Base-by-base conservation (phyloP, 208 protist species). In the Vickermania ingenoplastis region DNA sequence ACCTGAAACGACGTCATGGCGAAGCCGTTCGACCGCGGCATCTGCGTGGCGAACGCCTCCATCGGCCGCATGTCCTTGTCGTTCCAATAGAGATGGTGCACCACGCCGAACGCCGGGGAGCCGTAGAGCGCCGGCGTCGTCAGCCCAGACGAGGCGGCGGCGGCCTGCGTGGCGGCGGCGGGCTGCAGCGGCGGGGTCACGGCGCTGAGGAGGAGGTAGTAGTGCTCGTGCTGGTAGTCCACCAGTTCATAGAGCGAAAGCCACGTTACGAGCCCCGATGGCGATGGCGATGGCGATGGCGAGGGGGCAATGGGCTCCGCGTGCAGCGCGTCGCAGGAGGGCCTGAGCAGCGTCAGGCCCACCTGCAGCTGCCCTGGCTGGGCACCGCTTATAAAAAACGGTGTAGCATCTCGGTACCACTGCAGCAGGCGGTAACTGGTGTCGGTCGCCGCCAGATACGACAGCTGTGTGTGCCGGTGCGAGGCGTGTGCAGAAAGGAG, bases 41-140 rank as follows among this genome's bases (percentile, higher is more conserved):
- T 24, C 58, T 90, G 86, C 13, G 67, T 66, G 11, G 52, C 61
- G 31, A 67, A 62, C 4, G 65, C 68, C 63, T 60, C 81, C 26
- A 77, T 68, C n/a, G 61, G 41, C 11, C 54, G 61, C 80, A 83
- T 84, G 65, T 69, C 57, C 27, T 75, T 73, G 62, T 92, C 81
- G 41, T 79, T 71, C 79, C 77, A 89, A 7, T 63, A 55, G 56
- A 86, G 65, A 31, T 73, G 71, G 52, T 91, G 79, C 13, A 81
- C 77, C 0, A 78, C 63, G 21, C 71, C 75, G 14, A 72, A 41
- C 55, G 76, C 72, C 27, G 61, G 56, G 11, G 73, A 57, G 11
- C 70, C 72, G 57, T 77, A 75, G 3, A 26, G 14, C 1, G 26
- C 58, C 25, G n/a, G 14, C 1, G 26, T 63, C 25, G n/a, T 21